Evolutionary conservation across 495 filamentous ascomycete genomes (phyloP).

Genomic region (Pyronema domesticum): DNA sequence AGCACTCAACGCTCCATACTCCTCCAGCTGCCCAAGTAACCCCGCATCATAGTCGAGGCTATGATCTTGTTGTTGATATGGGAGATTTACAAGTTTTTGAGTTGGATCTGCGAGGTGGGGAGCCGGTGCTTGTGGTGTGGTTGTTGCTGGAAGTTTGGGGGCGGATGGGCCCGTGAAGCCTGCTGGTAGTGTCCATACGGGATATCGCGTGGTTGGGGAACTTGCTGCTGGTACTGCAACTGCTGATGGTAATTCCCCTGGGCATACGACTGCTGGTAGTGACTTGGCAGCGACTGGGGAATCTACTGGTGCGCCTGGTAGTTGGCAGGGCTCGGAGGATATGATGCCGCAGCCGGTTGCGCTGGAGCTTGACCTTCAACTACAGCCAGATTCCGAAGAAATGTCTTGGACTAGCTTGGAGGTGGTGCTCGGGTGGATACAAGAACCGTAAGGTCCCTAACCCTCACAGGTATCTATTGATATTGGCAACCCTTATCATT

Average conservation of each 20-base stretch:
- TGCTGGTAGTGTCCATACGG: background rate
- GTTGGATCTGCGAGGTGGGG: background rate
- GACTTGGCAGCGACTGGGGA: no score
- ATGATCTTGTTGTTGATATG: background rate
- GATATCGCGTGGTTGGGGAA: background rate
- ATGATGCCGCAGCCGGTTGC: slow-evolving; percentile 4
- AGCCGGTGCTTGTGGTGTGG: background rate
- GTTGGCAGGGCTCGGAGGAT: background rate
- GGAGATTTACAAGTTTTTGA: background rate
- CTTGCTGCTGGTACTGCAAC: background rate
- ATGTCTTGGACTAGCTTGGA: slow-evolving; percentile 21
- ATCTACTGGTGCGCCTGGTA: no score
- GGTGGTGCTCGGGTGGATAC: slow-evolving; percentile 12
- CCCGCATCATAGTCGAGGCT: background rate
- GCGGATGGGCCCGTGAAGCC: no score
- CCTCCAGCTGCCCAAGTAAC: background rate
- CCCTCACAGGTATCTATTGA: no score
- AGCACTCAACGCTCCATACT: background rate
- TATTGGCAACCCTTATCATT: no score
- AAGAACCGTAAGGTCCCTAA: no score
- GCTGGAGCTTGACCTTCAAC: slow-evolving; percentile 4
- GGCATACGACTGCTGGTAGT: no score
- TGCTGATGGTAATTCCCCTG: no score
- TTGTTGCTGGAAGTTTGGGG: background rate
- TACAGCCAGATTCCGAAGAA: slow-evolving; percentile 15